Evolutionary conservation across 1,284 basidiomycete species (phyloP).

Genomic region (Cystobasidium sp.): DNA sequence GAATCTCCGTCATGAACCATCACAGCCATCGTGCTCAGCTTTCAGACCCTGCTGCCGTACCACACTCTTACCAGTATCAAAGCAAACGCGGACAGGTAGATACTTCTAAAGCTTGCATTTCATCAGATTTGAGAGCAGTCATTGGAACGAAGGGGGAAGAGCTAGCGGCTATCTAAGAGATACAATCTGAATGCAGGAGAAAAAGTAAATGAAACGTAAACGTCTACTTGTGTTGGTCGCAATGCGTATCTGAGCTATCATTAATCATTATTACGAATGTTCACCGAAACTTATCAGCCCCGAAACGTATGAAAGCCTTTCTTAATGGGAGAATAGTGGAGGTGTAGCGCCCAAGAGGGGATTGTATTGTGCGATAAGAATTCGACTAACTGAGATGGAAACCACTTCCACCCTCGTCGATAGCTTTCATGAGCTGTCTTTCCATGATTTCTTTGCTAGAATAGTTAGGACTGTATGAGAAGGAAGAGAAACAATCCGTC

Average conservation of each 20-base stretch:
- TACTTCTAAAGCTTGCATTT: constrained; percentile 19
- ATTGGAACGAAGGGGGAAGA: not conserved
- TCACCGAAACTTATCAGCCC: no score
- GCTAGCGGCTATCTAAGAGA: not conserved
- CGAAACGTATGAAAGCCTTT: no score
- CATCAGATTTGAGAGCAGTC: not conserved
- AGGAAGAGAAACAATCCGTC: not conserved
- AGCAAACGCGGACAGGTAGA: not conserved
- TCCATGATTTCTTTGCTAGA: constrained; percentile 38
- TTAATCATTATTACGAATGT: no score
- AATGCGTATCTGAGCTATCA: no score
- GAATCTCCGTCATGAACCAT: no score
- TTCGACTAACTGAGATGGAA: constrained; percentile 31
- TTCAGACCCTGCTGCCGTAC: no score
- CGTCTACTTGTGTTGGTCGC: no score
- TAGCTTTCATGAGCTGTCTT: constrained; percentile 32
- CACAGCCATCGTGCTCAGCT: no score
- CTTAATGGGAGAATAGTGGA: not conserved
- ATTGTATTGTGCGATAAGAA: not conserved
- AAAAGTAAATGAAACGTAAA: no score
- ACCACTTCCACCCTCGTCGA: constrained; percentile 39
- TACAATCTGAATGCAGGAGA: no score
- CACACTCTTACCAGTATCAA: no score
- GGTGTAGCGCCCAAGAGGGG: not conserved
- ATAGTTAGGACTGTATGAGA: constrained; percentile 40